These are phyloP conservation scores for Fraxinus floribunda DNA, from an alignment of 305 asterid genomes.

Conservation along the genomic window DNA sequence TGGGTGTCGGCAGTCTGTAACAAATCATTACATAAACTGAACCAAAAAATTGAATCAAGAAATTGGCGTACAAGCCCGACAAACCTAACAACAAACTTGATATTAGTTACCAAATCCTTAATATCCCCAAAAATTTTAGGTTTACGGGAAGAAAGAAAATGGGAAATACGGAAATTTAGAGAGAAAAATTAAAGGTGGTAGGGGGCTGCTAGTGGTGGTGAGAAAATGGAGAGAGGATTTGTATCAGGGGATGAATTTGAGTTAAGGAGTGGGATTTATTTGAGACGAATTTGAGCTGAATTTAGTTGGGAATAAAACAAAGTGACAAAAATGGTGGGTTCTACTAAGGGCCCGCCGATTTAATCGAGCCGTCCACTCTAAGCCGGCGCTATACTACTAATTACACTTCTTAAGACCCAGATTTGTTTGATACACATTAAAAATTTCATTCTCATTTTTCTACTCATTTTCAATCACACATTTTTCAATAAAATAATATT, in stretches of 20 bases:
- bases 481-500: too few relatives aligned
- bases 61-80: too few relatives aligned
- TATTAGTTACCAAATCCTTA: background rate
- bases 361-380: constrained; percentile 26
- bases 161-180: background rate
- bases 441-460: too few relatives aligned
- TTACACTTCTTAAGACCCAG: too few relatives aligned
- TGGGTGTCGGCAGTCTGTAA: constrained; percentile 33
- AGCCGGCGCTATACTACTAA: constrained; percentile 21
- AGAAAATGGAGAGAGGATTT: background rate
- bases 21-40: constrained; percentile 44
- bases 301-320: background rate
- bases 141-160: background rate
- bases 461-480: too few relatives aligned
- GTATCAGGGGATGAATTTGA: constrained; percentile 20
- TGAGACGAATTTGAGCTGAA: constrained; percentile 34
- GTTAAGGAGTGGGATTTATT: constrained; percentile 42
- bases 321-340: constrained; percentile 18
- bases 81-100: background rate
- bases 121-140: background rate
- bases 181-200: background rate
- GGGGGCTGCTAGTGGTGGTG: constrained; percentile 31
- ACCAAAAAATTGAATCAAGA: background rate
- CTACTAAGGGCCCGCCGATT: constrained; percentile 45
- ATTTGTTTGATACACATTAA: too few relatives aligned